Conservation (phyloP, 768 basidiomycete genomes). For the Suillus subalutaceus region DNA sequence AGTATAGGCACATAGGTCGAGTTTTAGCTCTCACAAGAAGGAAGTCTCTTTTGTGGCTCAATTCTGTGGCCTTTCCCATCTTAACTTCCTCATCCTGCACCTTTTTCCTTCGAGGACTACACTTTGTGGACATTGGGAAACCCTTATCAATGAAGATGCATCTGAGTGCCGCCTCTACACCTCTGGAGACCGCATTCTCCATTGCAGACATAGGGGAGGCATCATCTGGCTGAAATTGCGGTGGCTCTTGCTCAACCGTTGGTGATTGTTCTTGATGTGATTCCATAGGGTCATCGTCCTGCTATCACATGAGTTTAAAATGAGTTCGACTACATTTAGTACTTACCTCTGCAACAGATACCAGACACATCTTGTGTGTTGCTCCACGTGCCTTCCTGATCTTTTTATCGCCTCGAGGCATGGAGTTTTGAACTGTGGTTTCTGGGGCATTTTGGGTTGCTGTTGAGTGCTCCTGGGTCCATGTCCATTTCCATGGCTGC, state of each 20-base stretch:
- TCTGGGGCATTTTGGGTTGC: neutral
- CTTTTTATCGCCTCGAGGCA: neutral
- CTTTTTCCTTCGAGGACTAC: too few relatives aligned
- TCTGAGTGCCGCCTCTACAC: constrained; percentile 2
- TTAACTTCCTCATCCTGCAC: constrained; percentile 5
- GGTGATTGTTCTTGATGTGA: neutral
- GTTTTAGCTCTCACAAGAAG: too few relatives aligned
- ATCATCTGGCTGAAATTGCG: neutral
- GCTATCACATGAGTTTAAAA: neutral
- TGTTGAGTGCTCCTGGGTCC: neutral
- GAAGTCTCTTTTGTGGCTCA: too few relatives aligned
- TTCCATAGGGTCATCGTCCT: neutral
- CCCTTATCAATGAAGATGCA: too few relatives aligned
- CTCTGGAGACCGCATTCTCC: constrained; percentile 6
- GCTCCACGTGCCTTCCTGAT: neutral
- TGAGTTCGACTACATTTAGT: neutral
- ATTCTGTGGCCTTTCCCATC: too few relatives aligned
- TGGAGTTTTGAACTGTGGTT: neutral
- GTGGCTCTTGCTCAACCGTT: neutral
- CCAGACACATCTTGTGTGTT: neutral
- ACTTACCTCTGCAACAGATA: neutral
- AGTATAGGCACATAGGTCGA: too few relatives aligned
- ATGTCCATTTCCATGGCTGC: neutral
- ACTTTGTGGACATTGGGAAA: too few relatives aligned
- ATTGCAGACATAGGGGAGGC: constrained; percentile 1